Base-by-base conservation (phyloP, 1,139 yeast species). In the Pichia sp. region DNA sequence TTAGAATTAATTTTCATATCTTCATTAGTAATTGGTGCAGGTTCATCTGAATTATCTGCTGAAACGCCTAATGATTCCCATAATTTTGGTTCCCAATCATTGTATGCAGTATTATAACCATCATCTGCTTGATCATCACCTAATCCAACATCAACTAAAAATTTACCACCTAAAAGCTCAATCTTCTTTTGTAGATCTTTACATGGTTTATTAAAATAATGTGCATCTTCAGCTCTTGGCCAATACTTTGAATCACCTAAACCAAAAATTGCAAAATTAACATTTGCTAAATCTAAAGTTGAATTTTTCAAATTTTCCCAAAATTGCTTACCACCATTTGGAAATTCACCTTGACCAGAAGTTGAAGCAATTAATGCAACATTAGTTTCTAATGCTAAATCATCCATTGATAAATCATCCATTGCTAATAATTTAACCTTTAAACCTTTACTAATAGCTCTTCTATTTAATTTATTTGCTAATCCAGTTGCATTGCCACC, bases 121-220 rank as follows among this genome's bases (percentile, higher is more conserved):
- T 91, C 98, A 42, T 96, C 96, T 68, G 88, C 98, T 72, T 93
- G 98, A 66, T 91, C 98, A 69, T 91, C 97, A 70, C 98, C 98
- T 50, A 87, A 75, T 16, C 96, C 97, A 47, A 90, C 70, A 13
- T 86, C 89, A 53, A 81, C 79, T 53, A 91, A 73, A 54, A 80
- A 83, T 55, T 77, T 80, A 56, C 87, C 96, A 46, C 96, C 93
- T 54, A 88, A 76, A 55, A 85, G 73, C 58, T 73, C 73, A 57
- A 91, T 71, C 60, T 85, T 83, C 58, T 77, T 79, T 65, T 70
- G 74, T 56, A 91, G 72, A 67, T 90, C 97, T 61, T 78, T 77
- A 34, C 84, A 80, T n/a, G 98, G 98, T 69, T 90, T 90, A 73
- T 91, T 91, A 72, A 89, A 91, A 72, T 88, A 91, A 67, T 87